Conservation (phyloP, 805 yeast species). For the Barnettozyma vustinii region DNA sequence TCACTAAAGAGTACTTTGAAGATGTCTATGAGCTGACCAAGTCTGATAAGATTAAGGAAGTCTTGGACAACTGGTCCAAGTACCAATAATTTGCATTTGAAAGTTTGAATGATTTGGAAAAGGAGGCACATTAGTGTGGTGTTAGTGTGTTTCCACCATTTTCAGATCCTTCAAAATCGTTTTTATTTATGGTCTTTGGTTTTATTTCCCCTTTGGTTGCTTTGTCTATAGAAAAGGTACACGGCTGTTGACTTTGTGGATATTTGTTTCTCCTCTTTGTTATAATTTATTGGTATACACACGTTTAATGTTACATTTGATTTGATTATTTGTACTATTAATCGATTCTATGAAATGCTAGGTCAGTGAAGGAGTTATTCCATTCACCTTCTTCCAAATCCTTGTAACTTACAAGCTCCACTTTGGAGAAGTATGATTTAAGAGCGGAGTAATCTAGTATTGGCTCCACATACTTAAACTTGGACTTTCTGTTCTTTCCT, state of each 20-base stretch:
- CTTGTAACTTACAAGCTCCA: constrained; percentile 20
- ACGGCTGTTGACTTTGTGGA: neutral
- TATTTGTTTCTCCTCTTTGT: neutral
- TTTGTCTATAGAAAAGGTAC: constrained; percentile 2
- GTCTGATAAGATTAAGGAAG: constrained; percentile 83
- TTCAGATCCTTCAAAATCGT: neutral
- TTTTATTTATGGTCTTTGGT: neutral
- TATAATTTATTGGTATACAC: constrained; percentile 7
- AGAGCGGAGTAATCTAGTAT: constrained; percentile 28
- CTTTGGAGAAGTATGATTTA: constrained; percentile 28
- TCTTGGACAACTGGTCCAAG: constrained; percentile 93
- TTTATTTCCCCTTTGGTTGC: neutral
- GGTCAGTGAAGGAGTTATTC: constrained; percentile 49
- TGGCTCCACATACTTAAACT: constrained; percentile 24
- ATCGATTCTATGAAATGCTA: constrained; percentile 35
- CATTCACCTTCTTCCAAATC: constrained; percentile 34
- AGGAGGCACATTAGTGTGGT: constrained; percentile 20
- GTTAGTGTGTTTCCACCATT: constrained; percentile 11
- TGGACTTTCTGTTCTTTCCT: constrained; percentile 24
- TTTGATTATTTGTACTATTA: neutral
- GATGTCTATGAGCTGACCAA: constrained; percentile 90
- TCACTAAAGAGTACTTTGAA: constrained; percentile 95
- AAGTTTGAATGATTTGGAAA: neutral
- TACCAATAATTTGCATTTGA: constrained; percentile 38
- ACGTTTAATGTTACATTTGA: neutral